These are phyloP conservation scores for Trypanosoma scelopori DNA, from an alignment of 208 protist genomes.

Conservation along the genomic window DNA sequence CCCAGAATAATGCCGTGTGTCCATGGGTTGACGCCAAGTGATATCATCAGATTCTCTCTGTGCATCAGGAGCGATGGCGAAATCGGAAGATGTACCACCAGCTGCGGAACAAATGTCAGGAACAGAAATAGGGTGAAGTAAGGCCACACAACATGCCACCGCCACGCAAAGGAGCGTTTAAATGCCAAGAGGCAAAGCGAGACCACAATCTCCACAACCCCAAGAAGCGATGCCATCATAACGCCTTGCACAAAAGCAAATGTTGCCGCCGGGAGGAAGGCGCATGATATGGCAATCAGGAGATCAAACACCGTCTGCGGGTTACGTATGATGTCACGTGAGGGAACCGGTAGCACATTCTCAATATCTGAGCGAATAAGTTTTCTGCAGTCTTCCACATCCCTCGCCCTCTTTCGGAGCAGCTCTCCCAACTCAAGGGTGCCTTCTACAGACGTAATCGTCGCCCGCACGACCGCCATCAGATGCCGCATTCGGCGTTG, in stretches of 20 bases:
- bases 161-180: slow-evolving; percentile 20
- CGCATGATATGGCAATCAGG: slow-evolving; percentile 11
- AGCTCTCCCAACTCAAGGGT: slow-evolving; percentile 16
- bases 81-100: slow-evolving; percentile 16
- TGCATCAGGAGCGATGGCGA: neutral
- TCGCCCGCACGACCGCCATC: slow-evolving; percentile 2
- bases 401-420: slow-evolving; percentile 4
- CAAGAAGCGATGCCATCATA: slow-evolving; percentile 25
- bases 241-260: slow-evolving; percentile 33
- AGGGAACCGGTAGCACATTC: slow-evolving; percentile 14
- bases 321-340: slow-evolving; percentile 18
- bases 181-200: slow-evolving; percentile 22
- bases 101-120: slow-evolving; percentile 22
- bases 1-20: slow-evolving; percentile 1
- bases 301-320: slow-evolving; percentile 22
- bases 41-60: slow-evolving; percentile 1
- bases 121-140: slow-evolving; percentile 16
- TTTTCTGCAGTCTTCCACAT: slow-evolving; percentile 11
- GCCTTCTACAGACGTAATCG: slow-evolving; percentile 15
- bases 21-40: slow-evolving; percentile 24
- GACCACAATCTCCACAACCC: slow-evolving; percentile 18
- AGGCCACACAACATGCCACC: slow-evolving; percentile 26
- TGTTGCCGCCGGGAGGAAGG: slow-evolving; percentile 22
- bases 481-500: slow-evolving; percentile 14
- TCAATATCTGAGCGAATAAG: slow-evolving; percentile 20